Percentiles rank a stretch among this genome's conserved stretches.
These are phyloP conservation scores for Aspergillus fischeri DNA, from an alignment of 2,329 filamentous ascomycete genomes.

Conservation along the genomic window DNA sequence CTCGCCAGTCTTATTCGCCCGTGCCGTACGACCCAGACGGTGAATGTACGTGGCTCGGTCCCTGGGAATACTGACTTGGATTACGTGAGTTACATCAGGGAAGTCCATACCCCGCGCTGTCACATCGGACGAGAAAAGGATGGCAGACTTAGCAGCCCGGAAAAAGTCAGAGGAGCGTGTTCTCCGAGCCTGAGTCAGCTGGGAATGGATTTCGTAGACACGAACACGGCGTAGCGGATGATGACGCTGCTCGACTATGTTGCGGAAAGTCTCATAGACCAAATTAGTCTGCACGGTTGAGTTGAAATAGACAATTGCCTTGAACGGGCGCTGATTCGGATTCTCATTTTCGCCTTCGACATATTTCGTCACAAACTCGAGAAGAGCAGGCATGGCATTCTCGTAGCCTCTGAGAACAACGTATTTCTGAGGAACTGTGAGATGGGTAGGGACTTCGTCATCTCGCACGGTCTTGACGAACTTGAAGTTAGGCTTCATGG, in stretches of 20 bases:
- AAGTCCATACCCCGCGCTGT: conserved; percentile 82
- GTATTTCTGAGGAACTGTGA: conserved; percentile 74
- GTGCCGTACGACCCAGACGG: conserved; percentile 69
- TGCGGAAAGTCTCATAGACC: conserved; percentile 56
- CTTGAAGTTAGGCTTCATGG: conserved; percentile 78
- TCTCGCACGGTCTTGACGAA: conserved; percentile 84
- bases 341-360: conserved; percentile 40
- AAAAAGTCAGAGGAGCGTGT: conserved; percentile 70
- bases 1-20: conserved; percentile 60
- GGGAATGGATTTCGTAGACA: conserved; percentile 69
- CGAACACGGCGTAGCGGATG: conserved; percentile 30
- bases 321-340: conserved; percentile 63
- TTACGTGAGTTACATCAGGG: conserved; percentile 73
- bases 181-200: conserved; percentile 65
- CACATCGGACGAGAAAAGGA: conserved; percentile 75
- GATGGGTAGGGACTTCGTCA: conserved; percentile 80
- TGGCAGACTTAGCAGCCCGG: conserved; percentile 57
- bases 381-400: conserved; percentile 70
- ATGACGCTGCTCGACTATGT: conserved; percentile 36
- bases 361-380: conserved; percentile 69
- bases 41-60: conserved; percentile 72
- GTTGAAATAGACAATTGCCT: conserved; percentile 91
- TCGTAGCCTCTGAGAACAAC: conserved; percentile 65
- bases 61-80: conserved; percentile 64
- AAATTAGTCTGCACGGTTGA: conserved; percentile 70